Base-by-base conservation (phyloP, 2,329 filamentous ascomycete genomes). In the Orbilia javanica region DNA sequence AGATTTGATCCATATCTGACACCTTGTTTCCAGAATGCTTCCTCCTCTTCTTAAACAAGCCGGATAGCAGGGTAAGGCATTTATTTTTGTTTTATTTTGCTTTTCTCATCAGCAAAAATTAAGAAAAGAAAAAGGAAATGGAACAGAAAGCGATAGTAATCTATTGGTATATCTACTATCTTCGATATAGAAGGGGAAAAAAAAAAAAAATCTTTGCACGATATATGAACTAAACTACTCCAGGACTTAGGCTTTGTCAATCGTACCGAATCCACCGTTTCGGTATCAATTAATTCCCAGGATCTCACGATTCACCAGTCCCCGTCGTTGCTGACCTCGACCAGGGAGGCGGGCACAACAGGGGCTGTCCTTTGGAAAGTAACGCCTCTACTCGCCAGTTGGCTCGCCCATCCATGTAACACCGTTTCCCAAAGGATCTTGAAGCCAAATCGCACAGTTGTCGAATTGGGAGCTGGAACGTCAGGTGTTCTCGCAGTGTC, bases 401-500 rank as follows among this genome's bases (percentile, higher is more conserved):
- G 93, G 93, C 87, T 98, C 53, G 87, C 90, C 36, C 87, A 87
- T 2, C 84, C 87, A 1, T 82, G 84, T 31, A 94, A 93, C 83
- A 83, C 89, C 0, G 87, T 60, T 4, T 90, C 90, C 84, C 83
- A 84, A 42, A 81, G 84, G 70, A 85, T 91, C 63, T 86, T 95
- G 6, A 84, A 86, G 25, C 76, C 86, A 0, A 81, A 85, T 1
- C 90, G 92, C 4, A 86, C 86, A 4, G 86, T 94, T 20, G 86
- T 97, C 69, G 96, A 98, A 83, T 89, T 99, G 4, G 96, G 96
- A 50, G 94, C 93, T 83, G 96, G 96, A 67, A 91, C 97, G 69
- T 92, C 94, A 0, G 93, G 91, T 18, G 86, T 98, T 39, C 88
- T 94, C 36, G 93, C 91, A 2, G 86, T 96, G 42, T 86, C 89